These are phyloP conservation scores for Penicillium brevicompactum DNA, from an alignment of 2,329 filamentous ascomycete genomes.

Conservation along the genomic window DNA sequence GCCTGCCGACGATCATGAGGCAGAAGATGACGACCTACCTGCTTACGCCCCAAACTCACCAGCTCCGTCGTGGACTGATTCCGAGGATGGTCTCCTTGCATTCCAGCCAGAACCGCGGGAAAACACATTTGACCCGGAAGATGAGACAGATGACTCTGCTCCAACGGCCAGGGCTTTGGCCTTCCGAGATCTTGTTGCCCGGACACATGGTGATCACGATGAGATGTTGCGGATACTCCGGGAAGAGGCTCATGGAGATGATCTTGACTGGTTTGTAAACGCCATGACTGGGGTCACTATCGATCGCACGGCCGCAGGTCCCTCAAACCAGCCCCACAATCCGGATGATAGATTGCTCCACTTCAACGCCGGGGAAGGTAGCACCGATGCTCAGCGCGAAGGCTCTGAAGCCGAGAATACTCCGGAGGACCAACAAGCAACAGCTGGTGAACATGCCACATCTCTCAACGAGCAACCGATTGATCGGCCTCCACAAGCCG, in stretches of 20 bases:
- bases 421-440: background rate
- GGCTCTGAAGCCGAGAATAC: background rate
- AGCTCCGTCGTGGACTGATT: conserved; percentile 18
- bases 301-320: background rate
- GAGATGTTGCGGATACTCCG: conserved; percentile 64
- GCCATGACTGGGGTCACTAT: conserved; percentile 47
- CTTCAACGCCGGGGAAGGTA: background rate
- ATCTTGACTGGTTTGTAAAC: conserved; percentile 62
- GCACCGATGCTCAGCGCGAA: background rate
- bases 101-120: conserved; percentile 4
- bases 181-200: conserved; percentile 59
- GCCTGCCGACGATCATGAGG: conserved; percentile 8
- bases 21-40: conserved; percentile 4
- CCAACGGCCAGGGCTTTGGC: conserved; percentile 45
- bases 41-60: conserved; percentile 16
- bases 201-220: conserved; percentile 61
- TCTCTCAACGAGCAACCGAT: conserved; percentile 10
- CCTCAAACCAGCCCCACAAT: conserved; percentile 2
- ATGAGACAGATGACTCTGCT: background rate
- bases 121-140: background rate
- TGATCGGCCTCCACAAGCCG: conserved; percentile 18
- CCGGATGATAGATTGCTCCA: background rate
- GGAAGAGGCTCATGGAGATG: conserved; percentile 61
- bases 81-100: conserved; percentile 17
- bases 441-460: background rate